Percentiles rank a stretch among this genome's conserved stretches.
phyloP scores from a whole-genome alignment of 176 grass and related monocot genomes.

The Alloteropsis semialata region DNA sequence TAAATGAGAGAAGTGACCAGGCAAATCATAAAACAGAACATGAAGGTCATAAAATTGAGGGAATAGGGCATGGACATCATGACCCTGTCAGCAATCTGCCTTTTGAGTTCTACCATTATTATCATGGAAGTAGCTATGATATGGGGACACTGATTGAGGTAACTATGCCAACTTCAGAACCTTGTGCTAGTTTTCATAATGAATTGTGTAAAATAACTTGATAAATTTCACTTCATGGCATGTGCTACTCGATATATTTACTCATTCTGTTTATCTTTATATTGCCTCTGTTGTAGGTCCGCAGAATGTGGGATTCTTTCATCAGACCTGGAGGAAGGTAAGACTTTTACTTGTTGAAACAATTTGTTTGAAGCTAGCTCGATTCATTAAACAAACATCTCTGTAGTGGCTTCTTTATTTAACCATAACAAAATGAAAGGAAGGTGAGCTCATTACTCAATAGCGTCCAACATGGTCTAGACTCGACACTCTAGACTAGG shows the following conservation, averaged over 20 bases:
- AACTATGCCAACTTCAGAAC: conserved; percentile 37
- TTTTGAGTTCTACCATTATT: conserved; percentile 96
- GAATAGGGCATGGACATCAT: conserved; percentile 41
- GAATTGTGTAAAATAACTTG: not conserved
- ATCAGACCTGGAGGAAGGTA: conserved; percentile 89
- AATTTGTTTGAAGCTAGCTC: not conserved
- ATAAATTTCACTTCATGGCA: conserved; percentile 11
- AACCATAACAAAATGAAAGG: conserved; percentile 10
- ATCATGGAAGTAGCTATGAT: conserved; percentile 92
- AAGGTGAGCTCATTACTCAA: not conserved
- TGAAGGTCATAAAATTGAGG: conserved; percentile 41
- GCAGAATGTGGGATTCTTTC: conserved; percentile 94
- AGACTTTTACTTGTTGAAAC: not conserved
- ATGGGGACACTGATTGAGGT: conserved; percentile 98
- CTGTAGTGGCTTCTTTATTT: not conserved
- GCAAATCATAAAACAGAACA: conserved; percentile 28
- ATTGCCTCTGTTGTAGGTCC: conserved; percentile 65
- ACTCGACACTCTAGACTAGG: not conserved
- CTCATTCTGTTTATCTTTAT: conserved; percentile 1
- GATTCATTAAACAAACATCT: conserved; percentile 1
- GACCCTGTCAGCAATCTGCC: conserved; percentile 71
- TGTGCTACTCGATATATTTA: not conserved
- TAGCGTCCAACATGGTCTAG: not conserved
- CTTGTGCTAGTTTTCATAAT: conserved; percentile 13
- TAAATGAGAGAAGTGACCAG: conserved; percentile 40